Evolutionary conservation across 768 basidiomycete species (phyloP).

Genomic region (Lentinula boryana): DNA sequence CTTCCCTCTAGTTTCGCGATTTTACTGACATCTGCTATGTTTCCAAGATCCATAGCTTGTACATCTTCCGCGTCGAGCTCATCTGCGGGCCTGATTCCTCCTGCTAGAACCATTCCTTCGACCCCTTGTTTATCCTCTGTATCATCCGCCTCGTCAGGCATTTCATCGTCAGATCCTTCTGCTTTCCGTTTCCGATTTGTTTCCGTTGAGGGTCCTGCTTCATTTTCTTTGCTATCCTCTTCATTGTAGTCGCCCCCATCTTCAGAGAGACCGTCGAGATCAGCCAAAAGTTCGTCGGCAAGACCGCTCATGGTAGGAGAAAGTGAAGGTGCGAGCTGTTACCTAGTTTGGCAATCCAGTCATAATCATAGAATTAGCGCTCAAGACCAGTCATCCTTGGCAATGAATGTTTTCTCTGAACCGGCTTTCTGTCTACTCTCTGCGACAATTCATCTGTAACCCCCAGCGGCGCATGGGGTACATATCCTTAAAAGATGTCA

Average conservation of each 20-base stretch:
- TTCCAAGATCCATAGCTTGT: slow-evolving; percentile 86
- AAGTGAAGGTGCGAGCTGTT: neutral
- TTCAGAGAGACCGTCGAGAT: slow-evolving; percentile 82
- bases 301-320: slow-evolving; percentile 60
- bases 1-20: slow-evolving; percentile 88
- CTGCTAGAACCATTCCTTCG: slow-evolving; percentile 68
- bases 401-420: neutral
- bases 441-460: neutral
- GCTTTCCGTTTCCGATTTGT: slow-evolving; percentile 60
- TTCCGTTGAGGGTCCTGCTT: slow-evolving; percentile 10
- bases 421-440: neutral
- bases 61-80: slow-evolving; percentile 94
- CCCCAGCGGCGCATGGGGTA: neutral
- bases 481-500: neutral
- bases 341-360: neutral
- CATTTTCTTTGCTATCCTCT: slow-evolving; percentile 29
- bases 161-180: slow-evolving; percentile 44
- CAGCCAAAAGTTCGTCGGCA: slow-evolving; percentile 89
- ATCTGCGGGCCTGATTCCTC: slow-evolving; percentile 90
- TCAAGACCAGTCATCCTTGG: neutral
- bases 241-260: slow-evolving; percentile 48
- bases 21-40: slow-evolving; percentile 78
- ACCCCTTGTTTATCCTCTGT: slow-evolving; percentile 39
- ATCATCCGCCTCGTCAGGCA: slow-evolving; percentile 42
- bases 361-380: neutral